Evolutionary conservation across 2,329 filamentous ascomycete genomes (phyloP).

Genomic region (Colletotrichum sublineola): DNA sequence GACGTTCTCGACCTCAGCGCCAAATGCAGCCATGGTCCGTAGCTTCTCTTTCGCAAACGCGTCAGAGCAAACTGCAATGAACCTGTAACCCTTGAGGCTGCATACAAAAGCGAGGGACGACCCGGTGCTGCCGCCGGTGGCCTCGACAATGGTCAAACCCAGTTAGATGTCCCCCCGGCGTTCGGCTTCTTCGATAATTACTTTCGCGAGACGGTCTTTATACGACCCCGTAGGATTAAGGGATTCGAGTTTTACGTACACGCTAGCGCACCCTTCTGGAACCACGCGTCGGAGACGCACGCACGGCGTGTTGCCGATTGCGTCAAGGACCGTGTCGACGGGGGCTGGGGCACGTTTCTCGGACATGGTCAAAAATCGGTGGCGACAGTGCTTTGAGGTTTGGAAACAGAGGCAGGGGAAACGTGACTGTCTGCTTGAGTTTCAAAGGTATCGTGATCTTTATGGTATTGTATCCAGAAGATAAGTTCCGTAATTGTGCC

Average conservation of each 20-base stretch:
- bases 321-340: constrained; percentile 24
- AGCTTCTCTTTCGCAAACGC: constrained; percentile 38
- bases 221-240: constrained; percentile 39
- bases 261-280: constrained; percentile 29
- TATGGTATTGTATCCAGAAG: too few species aligned
- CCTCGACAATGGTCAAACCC: constrained; percentile 32
- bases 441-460: background rate
- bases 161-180: constrained; percentile 16
- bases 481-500: background rate
- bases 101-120: constrained; percentile 39
- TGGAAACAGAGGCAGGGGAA: background rate
- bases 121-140: constrained; percentile 40
- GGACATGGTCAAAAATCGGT: background rate
- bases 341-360: background rate
- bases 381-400: background rate
- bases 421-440: background rate
- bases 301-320: constrained; percentile 37
- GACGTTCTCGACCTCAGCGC: constrained; percentile 39
- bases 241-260: constrained; percentile 39
- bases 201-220: constrained; percentile 39
- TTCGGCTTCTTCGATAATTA: constrained; percentile 39
- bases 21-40: constrained; percentile 38
- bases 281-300: constrained; percentile 32
- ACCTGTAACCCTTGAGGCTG: constrained; percentile 46
- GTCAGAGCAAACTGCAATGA: constrained; percentile 31